Evolutionary conservation across 2,329 filamentous ascomycete species (phyloP), one percentile per base, ranked within the genome.

Genomic region (Ceratocystis huliohia): DNA sequence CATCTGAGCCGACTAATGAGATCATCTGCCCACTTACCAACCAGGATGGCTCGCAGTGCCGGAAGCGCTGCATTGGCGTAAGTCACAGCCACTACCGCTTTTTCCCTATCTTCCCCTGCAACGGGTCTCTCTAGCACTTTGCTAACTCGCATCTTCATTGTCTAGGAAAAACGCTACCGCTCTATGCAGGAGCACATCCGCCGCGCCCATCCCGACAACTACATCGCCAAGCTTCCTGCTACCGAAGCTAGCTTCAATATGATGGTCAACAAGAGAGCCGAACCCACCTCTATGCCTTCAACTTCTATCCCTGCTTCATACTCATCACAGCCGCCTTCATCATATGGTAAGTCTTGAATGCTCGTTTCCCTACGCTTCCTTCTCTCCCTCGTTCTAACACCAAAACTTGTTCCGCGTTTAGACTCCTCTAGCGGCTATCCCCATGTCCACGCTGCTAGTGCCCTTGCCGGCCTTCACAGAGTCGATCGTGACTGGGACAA

Each of bases 131-230:
- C 22, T 1, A 28, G 15, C n/a, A 53, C 48, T 20, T 15, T 20
- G n/a, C 28, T 66, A 20, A 37, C 68, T 66, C 66, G 10, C 10
- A 13, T 69, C 20, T 69, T 70, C 70, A 68, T 67, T 63, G 75
- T 77, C 37, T 4, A 95, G 91, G 91, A 95, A 80, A 96, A 96
- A 78, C 85, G 90, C 71, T 99, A 92, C 79, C 91, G 94, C 76
- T 97, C 93, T 70, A 97, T 99, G 91, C 94, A 97, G 78, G 94
- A 99, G 83, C 94, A 99, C 75, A 97, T 99, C 73, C 90, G 94
- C 73, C 88, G 94, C 76, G 93, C 94, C 71, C 94, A 99, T 76
- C 93, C 93, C 69, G 91, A 96, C 76, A 88, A 96, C 76, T 97
- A 97, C 79, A 96, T 99, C 72, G 87, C 94, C 63, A 96, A 97